Evolutionary conservation across 345 rosid species (phyloP).

Genomic region (Limnanthes douglasii): DNA sequence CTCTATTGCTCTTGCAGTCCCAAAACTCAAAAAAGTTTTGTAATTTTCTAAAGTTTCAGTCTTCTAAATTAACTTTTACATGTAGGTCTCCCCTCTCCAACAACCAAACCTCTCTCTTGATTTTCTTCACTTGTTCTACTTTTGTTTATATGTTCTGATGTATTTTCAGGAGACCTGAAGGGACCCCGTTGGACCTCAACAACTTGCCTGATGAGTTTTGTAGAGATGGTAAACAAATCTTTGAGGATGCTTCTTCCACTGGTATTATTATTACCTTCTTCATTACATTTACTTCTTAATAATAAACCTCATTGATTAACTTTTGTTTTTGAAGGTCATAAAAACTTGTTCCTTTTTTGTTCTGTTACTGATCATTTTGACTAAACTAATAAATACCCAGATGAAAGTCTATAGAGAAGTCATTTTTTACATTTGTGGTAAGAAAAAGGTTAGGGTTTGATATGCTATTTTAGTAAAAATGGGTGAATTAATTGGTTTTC

Average conservation of each 20-base stretch:
- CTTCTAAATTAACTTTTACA: slow-evolving; percentile 22
- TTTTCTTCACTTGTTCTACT: neutral
- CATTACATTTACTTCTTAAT: neutral
- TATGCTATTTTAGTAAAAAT: slow-evolving; percentile 9
- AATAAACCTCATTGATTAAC: neutral
- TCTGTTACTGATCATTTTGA: neutral
- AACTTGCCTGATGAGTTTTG: slow-evolving; percentile 76
- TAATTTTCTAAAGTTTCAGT: slow-evolving; percentile 29
- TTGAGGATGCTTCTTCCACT: slow-evolving; percentile 52
- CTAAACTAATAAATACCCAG: neutral
- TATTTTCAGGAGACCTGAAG: slow-evolving; percentile 55
- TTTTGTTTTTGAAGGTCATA: neutral
- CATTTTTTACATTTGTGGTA: slow-evolving; percentile 16
- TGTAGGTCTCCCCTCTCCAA: slow-evolving; percentile 49
- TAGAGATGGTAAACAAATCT: slow-evolving; percentile 32
- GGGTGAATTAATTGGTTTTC: slow-evolving; percentile 1
- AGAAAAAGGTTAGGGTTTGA: slow-evolving; percentile 10
- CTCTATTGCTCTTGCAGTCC: slow-evolving; percentile 33
- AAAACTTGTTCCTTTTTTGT: neutral
- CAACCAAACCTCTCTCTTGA: slow-evolving; percentile 4
- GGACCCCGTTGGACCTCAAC: slow-evolving; percentile 77
- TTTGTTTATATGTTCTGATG: neutral
- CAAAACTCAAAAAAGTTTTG: slow-evolving; percentile 37
- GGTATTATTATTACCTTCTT: slow-evolving; percentile 16
- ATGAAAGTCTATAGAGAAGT: slow-evolving; percentile 5